Evolutionary conservation across 495 filamentous ascomycete species (phyloP).

Genomic region (Penicillium bialowiezense): DNA sequence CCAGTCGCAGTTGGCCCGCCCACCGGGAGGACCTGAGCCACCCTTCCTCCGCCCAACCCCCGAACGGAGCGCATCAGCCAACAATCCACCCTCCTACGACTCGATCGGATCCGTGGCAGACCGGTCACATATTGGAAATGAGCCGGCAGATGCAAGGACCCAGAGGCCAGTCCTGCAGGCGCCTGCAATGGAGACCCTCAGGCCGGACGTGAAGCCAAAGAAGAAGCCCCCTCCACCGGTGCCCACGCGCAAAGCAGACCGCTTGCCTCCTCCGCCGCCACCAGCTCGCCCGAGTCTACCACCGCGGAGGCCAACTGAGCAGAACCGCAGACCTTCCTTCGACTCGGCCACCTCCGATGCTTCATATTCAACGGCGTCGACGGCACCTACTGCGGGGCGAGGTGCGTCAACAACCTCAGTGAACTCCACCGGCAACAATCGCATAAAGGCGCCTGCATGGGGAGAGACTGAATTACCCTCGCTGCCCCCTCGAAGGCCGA

Average conservation of each 20-base stretch:
- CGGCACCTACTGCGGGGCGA: slow-evolving; percentile 30
- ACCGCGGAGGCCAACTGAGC: slow-evolving; percentile 38
- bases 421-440: slow-evolving; percentile 23
- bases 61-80: slow-evolving; percentile 44
- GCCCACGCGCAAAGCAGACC: slow-evolving; percentile 43
- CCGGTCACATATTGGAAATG: slow-evolving; percentile 40
- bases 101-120: slow-evolving; percentile 32
- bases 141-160: slow-evolving; percentile 28
- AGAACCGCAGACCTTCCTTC: slow-evolving; percentile 24
- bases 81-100: slow-evolving; percentile 41
- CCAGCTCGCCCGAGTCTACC: slow-evolving; percentile 40
- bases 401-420: slow-evolving; percentile 33
- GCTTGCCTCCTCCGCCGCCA: slow-evolving; percentile 42
- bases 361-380: slow-evolving; percentile 38
- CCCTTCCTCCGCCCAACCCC: slow-evolving; percentile 31
- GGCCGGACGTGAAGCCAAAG: slow-evolving; percentile 34
- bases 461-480: slow-evolving; percentile 41
- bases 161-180: slow-evolving; percentile 21
- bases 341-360: slow-evolving; percentile 39
- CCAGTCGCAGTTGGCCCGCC: slow-evolving; percentile 50
- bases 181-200: slow-evolving; percentile 18
- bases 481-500: slow-evolving; percentile 40
- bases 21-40: slow-evolving; percentile 17
- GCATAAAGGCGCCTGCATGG: slow-evolving; percentile 44
- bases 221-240: slow-evolving; percentile 46